Conservation (phyloP, 495 filamentous ascomycete genomes). For the Cercophora newfieldiana region DNA sequence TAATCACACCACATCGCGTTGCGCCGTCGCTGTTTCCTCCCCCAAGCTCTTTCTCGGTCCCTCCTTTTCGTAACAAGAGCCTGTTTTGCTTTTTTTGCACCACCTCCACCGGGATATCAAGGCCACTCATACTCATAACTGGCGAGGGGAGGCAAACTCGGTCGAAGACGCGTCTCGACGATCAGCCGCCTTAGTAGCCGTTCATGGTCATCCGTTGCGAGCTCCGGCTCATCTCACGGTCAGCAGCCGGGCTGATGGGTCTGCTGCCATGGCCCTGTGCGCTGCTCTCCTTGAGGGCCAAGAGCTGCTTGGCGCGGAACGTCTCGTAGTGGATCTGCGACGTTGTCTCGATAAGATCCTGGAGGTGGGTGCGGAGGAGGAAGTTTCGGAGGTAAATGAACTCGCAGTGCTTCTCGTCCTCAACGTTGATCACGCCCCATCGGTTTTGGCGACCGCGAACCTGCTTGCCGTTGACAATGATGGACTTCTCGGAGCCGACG, state of each 20-base stretch:
- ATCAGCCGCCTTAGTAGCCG: constrained; percentile 65
- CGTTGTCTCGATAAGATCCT: constrained; percentile 99
- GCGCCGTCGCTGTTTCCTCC: constrained; percentile 25
- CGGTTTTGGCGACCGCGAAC: constrained; percentile 97
- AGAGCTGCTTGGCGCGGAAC: constrained; percentile 98
- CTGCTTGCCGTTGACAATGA: constrained; percentile 95
- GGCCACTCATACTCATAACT: constrained; percentile 19
- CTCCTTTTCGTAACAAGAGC: constrained; percentile 12
- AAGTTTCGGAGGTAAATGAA: constrained; percentile 98
- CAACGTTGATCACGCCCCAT: constrained; percentile 99
- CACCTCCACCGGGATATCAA: constrained; percentile 26
- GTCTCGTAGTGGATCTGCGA: constrained; percentile 99
- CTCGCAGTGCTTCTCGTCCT: constrained; percentile 99
- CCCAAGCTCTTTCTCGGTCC: constrained; percentile 16
- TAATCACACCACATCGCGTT: constrained; percentile 20
- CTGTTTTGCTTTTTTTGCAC: constrained; percentile 17
- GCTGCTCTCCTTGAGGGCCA: constrained; percentile 97
- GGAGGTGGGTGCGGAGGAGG: constrained; percentile 90
- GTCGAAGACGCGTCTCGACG: neutral
- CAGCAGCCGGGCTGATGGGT: constrained; percentile 91
- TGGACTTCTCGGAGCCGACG: constrained; percentile 95
- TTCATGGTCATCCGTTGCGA: constrained; percentile 98
- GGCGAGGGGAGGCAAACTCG: neutral
- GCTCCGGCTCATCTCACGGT: constrained; percentile 93
- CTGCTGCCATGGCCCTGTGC: constrained; percentile 83